phyloP scores from a whole-genome alignment of 139 green algal genomes.

The Tetradesmus obliquus region DNA sequence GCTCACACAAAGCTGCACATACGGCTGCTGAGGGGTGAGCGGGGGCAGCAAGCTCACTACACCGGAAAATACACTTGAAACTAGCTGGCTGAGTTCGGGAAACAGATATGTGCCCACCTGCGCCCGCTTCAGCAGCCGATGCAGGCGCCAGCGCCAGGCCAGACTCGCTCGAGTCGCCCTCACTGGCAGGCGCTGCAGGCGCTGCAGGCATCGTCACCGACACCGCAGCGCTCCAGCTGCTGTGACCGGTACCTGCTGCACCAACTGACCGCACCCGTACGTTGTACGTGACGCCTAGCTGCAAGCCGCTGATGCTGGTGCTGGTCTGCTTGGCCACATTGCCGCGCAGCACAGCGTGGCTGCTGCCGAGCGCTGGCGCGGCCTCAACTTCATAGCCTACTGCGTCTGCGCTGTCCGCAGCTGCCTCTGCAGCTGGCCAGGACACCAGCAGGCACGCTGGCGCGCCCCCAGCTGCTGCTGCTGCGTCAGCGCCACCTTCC shows the following conservation, averaged over 20 bases:
- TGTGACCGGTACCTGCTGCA: constrained; percentile 66
- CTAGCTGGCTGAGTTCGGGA: no score
- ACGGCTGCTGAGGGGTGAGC: no score
- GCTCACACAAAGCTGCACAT: no score
- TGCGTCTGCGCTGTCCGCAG: constrained; percentile 27
- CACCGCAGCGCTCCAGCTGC: constrained; percentile 62
- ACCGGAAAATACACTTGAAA: no score
- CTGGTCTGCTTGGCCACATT: constrained; percentile 20
- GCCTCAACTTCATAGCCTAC: constrained; percentile 1
- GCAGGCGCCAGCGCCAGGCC: no score
- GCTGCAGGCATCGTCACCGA: constrained; percentile 37
- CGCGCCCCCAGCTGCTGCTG: neutral
- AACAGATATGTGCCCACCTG: neutral
- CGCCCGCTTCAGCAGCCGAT: neutral
- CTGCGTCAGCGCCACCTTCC: neutral
- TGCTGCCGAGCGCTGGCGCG: neutral
- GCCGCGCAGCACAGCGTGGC: neutral
- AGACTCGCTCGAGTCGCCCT: neutral
- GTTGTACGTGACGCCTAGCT: constrained; percentile 47
- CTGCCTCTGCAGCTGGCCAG: constrained; percentile 28
- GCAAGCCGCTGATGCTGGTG: constrained; percentile 47
- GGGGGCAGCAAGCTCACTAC: no score
- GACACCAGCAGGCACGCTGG: constrained; percentile 14
- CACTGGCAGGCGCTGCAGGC: neutral
- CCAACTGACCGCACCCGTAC: constrained; percentile 70